Evolutionary conservation across 345 rosid species (phyloP), one percentile per base, ranked within the genome.

Genomic region (Draba incana): DNA sequence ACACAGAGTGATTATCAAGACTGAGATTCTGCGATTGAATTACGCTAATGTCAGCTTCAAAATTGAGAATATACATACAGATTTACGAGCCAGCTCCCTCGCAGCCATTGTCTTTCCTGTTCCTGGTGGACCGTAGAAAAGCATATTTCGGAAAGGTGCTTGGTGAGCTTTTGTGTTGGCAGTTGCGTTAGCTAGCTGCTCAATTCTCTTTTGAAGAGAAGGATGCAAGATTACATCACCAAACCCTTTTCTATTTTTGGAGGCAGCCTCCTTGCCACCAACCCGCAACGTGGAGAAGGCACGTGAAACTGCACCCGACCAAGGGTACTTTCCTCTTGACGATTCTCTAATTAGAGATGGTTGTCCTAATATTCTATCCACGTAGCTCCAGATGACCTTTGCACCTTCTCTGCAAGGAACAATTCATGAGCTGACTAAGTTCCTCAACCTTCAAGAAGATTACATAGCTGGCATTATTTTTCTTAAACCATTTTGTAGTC

Each of bases 31-130:
- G 55, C 30, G 64, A 31, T 47, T 16, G n/a, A 37, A 15, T 48
- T n/a, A 30, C 11, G 46, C 44, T 4, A 20, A 20, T 20, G 20
- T 20, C 20, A 20, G 20, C 20, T 64, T 28, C 28, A 48, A 10
- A 33, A n/a, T 15, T 28, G 12, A 63, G 67, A 64, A 74, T 64
- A 50, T 6, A 59, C 90, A 76, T 91, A 93, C 97, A 71, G 99
- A 94, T 91, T 82, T 87, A 42, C 75, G 78, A 64, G 96, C 96
- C 49, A 91, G 79, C 76, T 94, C 96, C 78, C 96, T 84, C 44
- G 99, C 99, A 73, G 96, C 99, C 97, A 94, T 91, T 31, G 99
- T 91, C 80, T 94, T 94, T 66, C 99, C 99, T 25, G 99, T 94
- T 74, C 99, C 99, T 52, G 99, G 99, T 53, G 99, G 99, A 38